Percentiles rank a stretch among this genome's conserved stretches.
Conservation (phyloP, 768 basidiomycete genomes). For the Hygrocybe coccinea region DNA sequence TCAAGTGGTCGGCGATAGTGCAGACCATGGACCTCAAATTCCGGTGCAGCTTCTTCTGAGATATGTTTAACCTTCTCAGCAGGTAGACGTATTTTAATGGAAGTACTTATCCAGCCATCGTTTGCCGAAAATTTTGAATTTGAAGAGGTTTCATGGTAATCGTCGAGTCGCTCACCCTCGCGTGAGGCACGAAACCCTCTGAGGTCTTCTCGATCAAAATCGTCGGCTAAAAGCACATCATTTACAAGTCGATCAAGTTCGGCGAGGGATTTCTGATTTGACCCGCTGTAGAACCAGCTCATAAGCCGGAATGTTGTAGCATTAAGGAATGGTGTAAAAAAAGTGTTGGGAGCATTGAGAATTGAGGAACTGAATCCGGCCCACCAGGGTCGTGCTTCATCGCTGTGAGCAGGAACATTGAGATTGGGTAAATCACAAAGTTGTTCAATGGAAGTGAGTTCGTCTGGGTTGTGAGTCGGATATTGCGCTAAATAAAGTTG, state of each 20-base stretch:
- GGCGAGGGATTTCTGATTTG: slow-evolving; percentile 22
- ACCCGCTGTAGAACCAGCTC: slow-evolving; percentile 26
- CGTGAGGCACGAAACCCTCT: slow-evolving; percentile 13
- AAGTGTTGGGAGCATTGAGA: not conserved
- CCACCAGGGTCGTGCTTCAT: not conserved
- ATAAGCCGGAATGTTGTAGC: slow-evolving; percentile 23
- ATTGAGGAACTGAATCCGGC: too few relatives aligned
- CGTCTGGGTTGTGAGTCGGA: slow-evolving; percentile 1
- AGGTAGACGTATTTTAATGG: slow-evolving; percentile 25
- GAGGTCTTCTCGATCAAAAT: slow-evolving; percentile 10
- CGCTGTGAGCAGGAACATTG: not conserved
- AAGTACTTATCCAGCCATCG: slow-evolving; percentile 16
- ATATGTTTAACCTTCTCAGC: slow-evolving; percentile 10
- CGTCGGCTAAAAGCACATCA: slow-evolving; percentile 15
- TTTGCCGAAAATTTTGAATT: slow-evolving; percentile 4
- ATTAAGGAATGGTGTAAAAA: slow-evolving; percentile 21
- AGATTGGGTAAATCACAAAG: not conserved
- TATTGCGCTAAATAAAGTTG: not conserved
- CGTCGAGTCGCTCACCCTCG: slow-evolving; percentile 15
- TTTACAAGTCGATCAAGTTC: slow-evolving; percentile 27
- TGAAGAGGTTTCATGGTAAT: too few relatives aligned
- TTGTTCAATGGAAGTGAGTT: not conserved
- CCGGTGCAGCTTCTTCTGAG: slow-evolving; percentile 13
- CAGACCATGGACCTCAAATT: slow-evolving; percentile 18
- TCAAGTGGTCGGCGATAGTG: slow-evolving; percentile 15